Evolutionary conservation across 441 rosid genomes (phyloP).

Genomic region (Biscutella laevigata): DNA sequence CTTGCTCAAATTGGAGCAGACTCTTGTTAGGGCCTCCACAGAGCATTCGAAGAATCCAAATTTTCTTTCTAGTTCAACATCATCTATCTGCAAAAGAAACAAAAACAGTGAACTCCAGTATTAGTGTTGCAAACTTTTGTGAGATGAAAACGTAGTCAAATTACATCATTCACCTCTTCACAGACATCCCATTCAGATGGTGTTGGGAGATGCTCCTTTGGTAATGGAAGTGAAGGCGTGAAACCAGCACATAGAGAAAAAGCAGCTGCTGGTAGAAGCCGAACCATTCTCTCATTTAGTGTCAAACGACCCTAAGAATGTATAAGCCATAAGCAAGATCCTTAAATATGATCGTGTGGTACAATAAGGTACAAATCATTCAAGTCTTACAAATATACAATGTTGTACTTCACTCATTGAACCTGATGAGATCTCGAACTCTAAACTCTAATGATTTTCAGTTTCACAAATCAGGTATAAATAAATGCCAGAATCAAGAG

Average conservation of each 20-base stretch:
- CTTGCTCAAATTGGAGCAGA: slow-evolving; percentile 35
- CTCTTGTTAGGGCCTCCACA: slow-evolving; percentile 65
- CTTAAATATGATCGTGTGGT: slow-evolving; percentile 2
- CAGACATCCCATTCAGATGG: slow-evolving; percentile 31
- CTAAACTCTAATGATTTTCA: slow-evolving; percentile 5
- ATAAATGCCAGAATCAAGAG: slow-evolving; percentile 13
- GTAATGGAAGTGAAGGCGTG: slow-evolving; percentile 38
- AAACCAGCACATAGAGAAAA: slow-evolving; percentile 76
- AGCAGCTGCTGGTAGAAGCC: slow-evolving; percentile 73
- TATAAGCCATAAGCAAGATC: slow-evolving; percentile 15
- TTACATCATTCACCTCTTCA: slow-evolving; percentile 41
- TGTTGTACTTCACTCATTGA: slow-evolving; percentile 1
- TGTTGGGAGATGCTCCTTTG: slow-evolving; percentile 30
- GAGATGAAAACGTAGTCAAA: slow-evolving; percentile 13
- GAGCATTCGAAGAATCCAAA: slow-evolving; percentile 67
- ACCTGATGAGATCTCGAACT: not conserved
- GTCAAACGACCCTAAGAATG: slow-evolving; percentile 46
- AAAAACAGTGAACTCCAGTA: slow-evolving; percentile 19
- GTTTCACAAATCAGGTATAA: slow-evolving; percentile 15
- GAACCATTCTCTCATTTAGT: slow-evolving; percentile 46
- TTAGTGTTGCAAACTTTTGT: slow-evolving; percentile 10
- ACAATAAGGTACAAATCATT: slow-evolving; percentile 6
- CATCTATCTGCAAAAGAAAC: slow-evolving; percentile 42
- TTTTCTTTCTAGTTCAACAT: slow-evolving; percentile 36
- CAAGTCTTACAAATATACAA: not conserved